These are phyloP conservation scores for Arabis hirsuta DNA, from an alignment of 345 rosid species.

Conservation along the genomic window DNA sequence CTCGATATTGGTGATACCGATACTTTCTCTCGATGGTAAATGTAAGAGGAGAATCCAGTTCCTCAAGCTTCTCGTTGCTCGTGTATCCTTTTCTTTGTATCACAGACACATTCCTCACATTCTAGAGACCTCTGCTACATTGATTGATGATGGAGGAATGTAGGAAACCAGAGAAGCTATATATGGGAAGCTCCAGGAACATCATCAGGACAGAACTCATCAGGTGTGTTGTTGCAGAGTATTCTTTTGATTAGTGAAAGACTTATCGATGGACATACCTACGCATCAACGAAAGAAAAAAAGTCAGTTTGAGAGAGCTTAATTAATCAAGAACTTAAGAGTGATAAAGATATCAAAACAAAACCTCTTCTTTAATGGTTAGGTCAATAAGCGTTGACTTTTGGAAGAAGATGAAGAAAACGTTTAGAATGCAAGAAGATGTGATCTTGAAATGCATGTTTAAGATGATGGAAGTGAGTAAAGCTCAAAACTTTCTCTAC, in stretches of 20 bases:
- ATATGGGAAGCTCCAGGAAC: slow-evolving; percentile 73
- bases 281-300: background rate
- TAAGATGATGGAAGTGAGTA: background rate
- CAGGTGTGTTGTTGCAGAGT: slow-evolving; percentile 94
- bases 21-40: slow-evolving; percentile 53
- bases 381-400: slow-evolving; percentile 82
- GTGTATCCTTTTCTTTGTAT: slow-evolving; percentile 87
- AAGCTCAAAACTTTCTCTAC: background rate
- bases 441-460: background rate
- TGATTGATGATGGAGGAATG: slow-evolving; percentile 62
- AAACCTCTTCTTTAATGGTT: slow-evolving; percentile 73
- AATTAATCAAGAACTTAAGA: slow-evolving; percentile 8
- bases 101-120: slow-evolving; percentile 56
- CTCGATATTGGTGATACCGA: background rate
- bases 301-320: slow-evolving; percentile 5
- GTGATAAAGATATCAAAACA: background rate
- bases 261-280: slow-evolving; percentile 83
- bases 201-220: no score
- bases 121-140: slow-evolving; percentile 53
- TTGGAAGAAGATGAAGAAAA: slow-evolving; percentile 57
- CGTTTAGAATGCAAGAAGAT: background rate
- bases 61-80: slow-evolving; percentile 89
- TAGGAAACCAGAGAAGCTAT: slow-evolving; percentile 64
- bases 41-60: slow-evolving; percentile 70
- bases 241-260: slow-evolving; percentile 75